Percentiles rank a stretch among this genome's conserved stretches.
Conservation (phyloP, 345 rosid species). For the Heritiera littoralis region DNA sequence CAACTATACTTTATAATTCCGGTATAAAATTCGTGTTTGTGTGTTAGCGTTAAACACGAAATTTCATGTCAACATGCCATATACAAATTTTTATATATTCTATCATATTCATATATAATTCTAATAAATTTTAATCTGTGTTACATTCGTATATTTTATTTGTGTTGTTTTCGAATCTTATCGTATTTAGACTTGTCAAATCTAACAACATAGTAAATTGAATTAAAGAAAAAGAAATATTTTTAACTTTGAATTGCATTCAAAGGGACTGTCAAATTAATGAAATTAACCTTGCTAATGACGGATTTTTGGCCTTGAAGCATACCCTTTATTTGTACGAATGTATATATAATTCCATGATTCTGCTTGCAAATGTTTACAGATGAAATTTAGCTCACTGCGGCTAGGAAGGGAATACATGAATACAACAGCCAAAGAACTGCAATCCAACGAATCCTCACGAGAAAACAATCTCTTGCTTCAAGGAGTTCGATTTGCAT, state of each 20-base stretch:
- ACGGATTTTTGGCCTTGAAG: background rate
- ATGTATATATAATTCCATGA: background rate
- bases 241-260: background rate
- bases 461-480: constrained; percentile 55
- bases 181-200: too few relatives aligned
- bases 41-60: too few relatives aligned
- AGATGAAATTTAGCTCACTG: constrained; percentile 76
- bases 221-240: background rate
- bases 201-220: background rate
- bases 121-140: too few relatives aligned
- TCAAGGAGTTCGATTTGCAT: constrained; percentile 82
- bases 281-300: background rate
- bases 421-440: constrained; percentile 60
- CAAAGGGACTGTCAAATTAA: background rate
- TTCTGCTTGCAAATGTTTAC: constrained; percentile 25
- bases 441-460: constrained; percentile 34
- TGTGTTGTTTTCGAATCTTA: too few relatives aligned
- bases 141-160: too few relatives aligned
- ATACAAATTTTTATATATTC: too few relatives aligned
- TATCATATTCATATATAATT: too few relatives aligned
- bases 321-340: background rate
- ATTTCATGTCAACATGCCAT: too few relatives aligned
- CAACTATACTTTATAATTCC: background rate
- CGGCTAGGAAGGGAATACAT: constrained; percentile 67
- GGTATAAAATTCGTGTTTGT: too few relatives aligned